phyloP scores from a whole-genome alignment of 441 rosid species.

The Mallotus japonicus region DNA sequence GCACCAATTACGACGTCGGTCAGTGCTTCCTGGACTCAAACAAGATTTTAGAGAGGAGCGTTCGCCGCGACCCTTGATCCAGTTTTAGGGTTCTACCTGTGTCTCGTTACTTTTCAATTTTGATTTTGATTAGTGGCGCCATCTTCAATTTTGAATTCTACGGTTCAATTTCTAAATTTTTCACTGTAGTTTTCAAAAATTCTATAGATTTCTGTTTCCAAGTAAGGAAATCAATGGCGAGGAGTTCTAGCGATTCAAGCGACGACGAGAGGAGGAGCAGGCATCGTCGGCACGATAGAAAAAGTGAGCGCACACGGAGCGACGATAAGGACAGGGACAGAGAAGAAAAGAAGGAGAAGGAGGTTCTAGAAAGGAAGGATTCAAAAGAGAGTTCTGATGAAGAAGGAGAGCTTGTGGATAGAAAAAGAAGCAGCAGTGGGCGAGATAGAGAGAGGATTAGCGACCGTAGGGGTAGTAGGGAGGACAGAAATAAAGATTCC shows the following conservation, averaged over 20 bases:
- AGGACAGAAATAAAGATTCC: slow-evolving; percentile 1
- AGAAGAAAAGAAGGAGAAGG: slow-evolving; percentile 4
- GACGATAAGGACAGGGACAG: not conserved
- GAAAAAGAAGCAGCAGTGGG: slow-evolving; percentile 13
- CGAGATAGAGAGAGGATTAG: slow-evolving; percentile 11
- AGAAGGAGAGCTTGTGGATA: slow-evolving; percentile 30
- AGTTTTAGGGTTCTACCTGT: too few species aligned
- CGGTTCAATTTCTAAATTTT: not conserved
- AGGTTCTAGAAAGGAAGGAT: too few species aligned
- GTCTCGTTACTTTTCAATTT: too few species aligned
- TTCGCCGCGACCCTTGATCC: too few species aligned
- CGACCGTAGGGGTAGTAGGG: slow-evolving; percentile 17
- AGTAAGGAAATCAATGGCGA: slow-evolving; percentile 25
- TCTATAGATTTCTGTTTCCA: not conserved
- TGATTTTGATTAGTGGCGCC: too few species aligned
- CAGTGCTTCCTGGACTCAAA: too few species aligned
- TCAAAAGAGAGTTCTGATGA: slow-evolving; percentile 36
- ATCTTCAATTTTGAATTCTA: not conserved
- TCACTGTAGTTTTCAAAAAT: not conserved
- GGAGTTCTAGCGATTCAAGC: slow-evolving; percentile 33
- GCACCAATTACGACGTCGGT: too few species aligned
- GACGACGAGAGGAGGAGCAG: slow-evolving; percentile 26
- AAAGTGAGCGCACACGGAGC: not conserved
- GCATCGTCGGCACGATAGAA: slow-evolving; percentile 15
- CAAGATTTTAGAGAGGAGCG: too few species aligned